phyloP scores from a whole-genome alignment of 2,329 filamentous ascomycete species.

The Xylaria sp. region DNA sequence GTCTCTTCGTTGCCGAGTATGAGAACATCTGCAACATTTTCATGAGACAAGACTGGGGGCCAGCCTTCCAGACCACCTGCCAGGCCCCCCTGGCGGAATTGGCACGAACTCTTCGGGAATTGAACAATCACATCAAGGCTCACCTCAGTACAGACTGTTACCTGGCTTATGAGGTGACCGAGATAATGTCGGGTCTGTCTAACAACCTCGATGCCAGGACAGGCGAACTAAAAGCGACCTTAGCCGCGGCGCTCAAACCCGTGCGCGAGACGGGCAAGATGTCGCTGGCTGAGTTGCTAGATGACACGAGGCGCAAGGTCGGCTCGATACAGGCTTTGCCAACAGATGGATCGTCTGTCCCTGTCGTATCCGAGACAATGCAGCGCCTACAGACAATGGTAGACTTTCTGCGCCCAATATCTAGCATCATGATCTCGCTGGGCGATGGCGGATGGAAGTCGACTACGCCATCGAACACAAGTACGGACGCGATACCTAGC shows the following conservation, averaged over 20 bases:
- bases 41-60: constrained; percentile 80
- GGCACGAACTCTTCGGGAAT: constrained; percentile 81
- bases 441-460: constrained; percentile 90
- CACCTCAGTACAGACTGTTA: constrained; percentile 92
- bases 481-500: constrained; percentile 70
- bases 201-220: constrained; percentile 81
- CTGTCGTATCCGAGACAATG: constrained; percentile 84
- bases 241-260: constrained; percentile 86
- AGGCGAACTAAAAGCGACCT: constrained; percentile 80
- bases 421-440: constrained; percentile 87
- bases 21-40: constrained; percentile 91
- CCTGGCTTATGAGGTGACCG: constrained; percentile 92
- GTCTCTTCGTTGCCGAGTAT: constrained; percentile 85
- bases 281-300: constrained; percentile 81
- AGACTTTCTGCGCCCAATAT: constrained; percentile 82
- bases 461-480: constrained; percentile 54
- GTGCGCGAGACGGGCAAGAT: constrained; percentile 90
- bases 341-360: constrained; percentile 76
- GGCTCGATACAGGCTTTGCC: constrained; percentile 71
- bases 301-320: constrained; percentile 78
- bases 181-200: constrained; percentile 82
- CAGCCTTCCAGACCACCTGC: constrained; percentile 79
- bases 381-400: constrained; percentile 85
- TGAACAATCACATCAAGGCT: constrained; percentile 86
- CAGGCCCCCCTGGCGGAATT: constrained; percentile 80